A percentile compares a stretch with the other conserved stretches of the same genome.
These are phyloP conservation scores for Teratosphaeria viscida DNA, from an alignment of 2,329 filamentous ascomycete species.

Conservation along the genomic window DNA sequence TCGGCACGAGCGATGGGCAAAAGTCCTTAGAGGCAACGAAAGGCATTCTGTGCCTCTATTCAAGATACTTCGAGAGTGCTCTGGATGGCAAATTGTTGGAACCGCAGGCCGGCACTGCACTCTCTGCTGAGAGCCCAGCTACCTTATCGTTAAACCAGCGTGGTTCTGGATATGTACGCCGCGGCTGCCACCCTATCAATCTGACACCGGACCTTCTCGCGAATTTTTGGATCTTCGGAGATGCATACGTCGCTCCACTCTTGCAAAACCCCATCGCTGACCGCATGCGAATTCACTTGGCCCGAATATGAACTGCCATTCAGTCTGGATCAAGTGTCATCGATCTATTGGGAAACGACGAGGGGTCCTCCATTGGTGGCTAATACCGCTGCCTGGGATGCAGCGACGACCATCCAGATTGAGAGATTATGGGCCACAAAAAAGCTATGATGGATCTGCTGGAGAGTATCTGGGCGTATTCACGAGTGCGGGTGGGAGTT, in stretches of 20 bases:
- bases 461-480: neutral
- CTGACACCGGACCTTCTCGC: neutral
- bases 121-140: slow-evolving; percentile 1
- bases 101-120: neutral
- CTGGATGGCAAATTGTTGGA: slow-evolving; percentile 8
- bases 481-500: neutral
- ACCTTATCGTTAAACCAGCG: slow-evolving; percentile 6
- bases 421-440: neutral
- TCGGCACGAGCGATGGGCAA: neutral
- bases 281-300: neutral
- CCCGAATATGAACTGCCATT: neutral
- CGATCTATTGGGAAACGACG: neutral
- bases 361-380: neutral
- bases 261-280: neutral
- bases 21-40: neutral
- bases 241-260: neutral
- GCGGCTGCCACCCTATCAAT: neutral
- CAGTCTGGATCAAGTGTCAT: neutral
- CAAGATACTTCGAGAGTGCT: slow-evolving; percentile 2
- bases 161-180: slow-evolving; percentile 9
- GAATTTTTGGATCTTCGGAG: neutral
- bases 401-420: neutral
- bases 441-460: neutral
- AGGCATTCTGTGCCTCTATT: slow-evolving; percentile 2
- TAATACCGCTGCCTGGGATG: neutral